These are phyloP conservation scores for Mucor plumbeus DNA, from an alignment of 371 early-diverging fungal species.

Conservation along the genomic window DNA sequence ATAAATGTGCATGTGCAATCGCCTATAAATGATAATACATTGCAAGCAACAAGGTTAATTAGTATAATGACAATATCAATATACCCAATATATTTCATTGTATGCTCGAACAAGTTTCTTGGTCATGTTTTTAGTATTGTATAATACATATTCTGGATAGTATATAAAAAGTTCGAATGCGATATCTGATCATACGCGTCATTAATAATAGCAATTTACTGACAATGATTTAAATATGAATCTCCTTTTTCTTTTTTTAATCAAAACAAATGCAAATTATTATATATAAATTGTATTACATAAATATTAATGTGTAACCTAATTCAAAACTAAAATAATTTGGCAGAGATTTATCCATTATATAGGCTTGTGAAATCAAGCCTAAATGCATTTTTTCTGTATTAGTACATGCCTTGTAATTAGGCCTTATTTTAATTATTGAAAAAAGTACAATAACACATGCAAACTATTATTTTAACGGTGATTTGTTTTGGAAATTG, in stretches of 20 bases:
- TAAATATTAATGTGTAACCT: neutral
- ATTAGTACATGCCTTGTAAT: neutral
- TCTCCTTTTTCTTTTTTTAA: conserved; percentile 6
- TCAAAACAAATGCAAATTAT: neutral
- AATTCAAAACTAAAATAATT: neutral
- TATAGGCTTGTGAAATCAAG: conserved; percentile 2
- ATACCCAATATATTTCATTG: neutral
- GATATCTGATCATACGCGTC: no score
- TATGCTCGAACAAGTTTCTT: neutral
- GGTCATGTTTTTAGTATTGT: neutral
- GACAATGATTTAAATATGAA: neutral
- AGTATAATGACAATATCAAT: neutral
- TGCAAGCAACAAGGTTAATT: neutral
- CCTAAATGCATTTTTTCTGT: neutral
- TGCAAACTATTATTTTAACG: neutral
- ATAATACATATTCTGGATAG: neutral
- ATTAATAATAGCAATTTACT: neutral
- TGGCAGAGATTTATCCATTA: neutral
- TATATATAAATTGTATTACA: conserved; percentile 4
- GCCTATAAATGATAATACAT: neutral
- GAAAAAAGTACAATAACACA: neutral
- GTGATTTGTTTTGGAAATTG: no score
- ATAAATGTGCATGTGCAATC: neutral
- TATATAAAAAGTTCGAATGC: no score
- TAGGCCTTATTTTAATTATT: neutral